Evolutionary conservation across 768 basidiomycete species (phyloP).

Genomic region (Wakefieldia striispora): DNA sequence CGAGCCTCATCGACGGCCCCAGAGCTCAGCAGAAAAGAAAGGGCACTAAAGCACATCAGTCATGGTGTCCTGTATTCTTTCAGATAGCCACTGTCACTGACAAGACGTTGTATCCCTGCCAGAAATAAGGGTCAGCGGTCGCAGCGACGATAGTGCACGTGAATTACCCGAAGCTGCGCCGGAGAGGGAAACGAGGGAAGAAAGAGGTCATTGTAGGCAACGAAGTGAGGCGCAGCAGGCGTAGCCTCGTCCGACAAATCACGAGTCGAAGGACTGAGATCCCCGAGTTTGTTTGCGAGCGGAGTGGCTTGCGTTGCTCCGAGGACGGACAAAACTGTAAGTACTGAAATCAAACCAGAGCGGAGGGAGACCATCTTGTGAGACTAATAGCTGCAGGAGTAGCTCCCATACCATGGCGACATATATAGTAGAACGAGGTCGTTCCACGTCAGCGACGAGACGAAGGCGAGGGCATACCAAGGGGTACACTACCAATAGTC

Average conservation of each 20-base stretch:
- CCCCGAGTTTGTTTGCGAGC: conserved; percentile 18
- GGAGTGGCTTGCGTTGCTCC: conserved; percentile 15
- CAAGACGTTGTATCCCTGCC: conserved; percentile 38
- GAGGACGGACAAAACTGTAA: conserved; percentile 10
- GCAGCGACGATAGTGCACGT: neutral
- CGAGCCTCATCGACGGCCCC: conserved; percentile 46
- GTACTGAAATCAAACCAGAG: neutral
- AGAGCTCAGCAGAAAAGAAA: conserved; percentile 41
- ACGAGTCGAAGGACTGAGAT: conserved; percentile 24
- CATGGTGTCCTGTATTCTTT: neutral
- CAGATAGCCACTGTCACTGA: conserved; percentile 5
- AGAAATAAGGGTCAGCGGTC: neutral
- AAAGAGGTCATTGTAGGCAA: conserved; percentile 41
- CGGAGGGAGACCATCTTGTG: conserved; percentile 18
- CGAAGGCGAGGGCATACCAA: neutral
- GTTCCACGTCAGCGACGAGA: neutral
- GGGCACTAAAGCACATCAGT: conserved; percentile 23
- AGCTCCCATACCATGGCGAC: neutral
- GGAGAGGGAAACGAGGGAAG: conserved; percentile 44
- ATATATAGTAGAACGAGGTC: conserved; percentile 15
- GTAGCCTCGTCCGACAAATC: conserved; percentile 16
- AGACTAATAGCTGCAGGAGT: conserved; percentile 1
- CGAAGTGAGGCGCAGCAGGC: conserved; percentile 50
- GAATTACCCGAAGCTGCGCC: conserved; percentile 41
- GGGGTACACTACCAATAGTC: neutral